These are phyloP conservation scores for Mortierella sp. DNA, from an alignment of 371 early-diverging fungal genomes.

Conservation along the genomic window DNA sequence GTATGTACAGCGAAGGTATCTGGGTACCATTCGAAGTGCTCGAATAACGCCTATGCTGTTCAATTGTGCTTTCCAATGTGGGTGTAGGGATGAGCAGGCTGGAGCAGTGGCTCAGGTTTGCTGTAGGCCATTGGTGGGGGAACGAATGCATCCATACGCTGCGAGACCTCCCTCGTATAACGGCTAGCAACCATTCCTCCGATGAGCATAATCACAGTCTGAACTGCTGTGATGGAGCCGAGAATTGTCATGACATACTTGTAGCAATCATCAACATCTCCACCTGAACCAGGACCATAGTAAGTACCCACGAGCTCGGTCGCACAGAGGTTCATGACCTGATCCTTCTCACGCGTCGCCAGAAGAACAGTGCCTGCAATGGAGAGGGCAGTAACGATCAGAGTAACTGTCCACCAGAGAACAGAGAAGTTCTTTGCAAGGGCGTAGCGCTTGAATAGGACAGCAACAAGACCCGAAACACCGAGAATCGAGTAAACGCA, in stretches of 20 bases:
- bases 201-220: conserved; percentile 24
- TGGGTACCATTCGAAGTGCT: neutral
- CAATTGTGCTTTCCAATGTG: too few species aligned
- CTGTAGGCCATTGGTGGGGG: conserved; percentile 6
- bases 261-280: conserved; percentile 23
- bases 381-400: conserved; percentile 18
- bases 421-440: conserved; percentile 51
- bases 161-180: conserved; percentile 39
- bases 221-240: conserved; percentile 10
- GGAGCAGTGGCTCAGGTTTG: conserved; percentile 4
- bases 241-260: conserved; percentile 10
- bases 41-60: too few species aligned
- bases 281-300: conserved; percentile 5
- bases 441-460: conserved; percentile 39
- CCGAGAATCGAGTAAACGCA: conserved; percentile 33
- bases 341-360: conserved; percentile 24
- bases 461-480: conserved; percentile 27
- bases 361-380: conserved; percentile 17
- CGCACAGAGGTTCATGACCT: conserved; percentile 14
- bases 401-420: conserved; percentile 48
- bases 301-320: conserved; percentile 2
- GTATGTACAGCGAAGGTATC: neutral
- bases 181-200: conserved; percentile 43
- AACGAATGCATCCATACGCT: conserved; percentile 14
- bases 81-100: conserved; percentile 35